phyloP scores from a whole-genome alignment of 2,329 filamentous ascomycete genomes.

The Neophaeococcomyces mojaviensis region DNA sequence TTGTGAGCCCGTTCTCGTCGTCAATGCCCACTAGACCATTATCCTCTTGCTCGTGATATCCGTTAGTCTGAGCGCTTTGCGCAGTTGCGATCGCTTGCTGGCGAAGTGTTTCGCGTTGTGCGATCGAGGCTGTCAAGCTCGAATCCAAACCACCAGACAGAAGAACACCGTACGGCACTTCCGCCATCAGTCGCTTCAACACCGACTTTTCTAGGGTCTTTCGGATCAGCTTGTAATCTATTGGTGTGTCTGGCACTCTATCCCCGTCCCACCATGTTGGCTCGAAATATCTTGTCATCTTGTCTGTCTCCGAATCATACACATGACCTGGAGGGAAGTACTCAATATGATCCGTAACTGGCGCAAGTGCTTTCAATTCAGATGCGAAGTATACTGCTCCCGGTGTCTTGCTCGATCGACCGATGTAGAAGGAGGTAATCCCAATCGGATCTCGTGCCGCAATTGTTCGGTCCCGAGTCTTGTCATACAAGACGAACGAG shows the following conservation, averaged over 20 bases:
- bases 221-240: slow-evolving; percentile 77
- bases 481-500: slow-evolving; percentile 97
- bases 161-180: slow-evolving; percentile 94
- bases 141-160: slow-evolving; percentile 94
- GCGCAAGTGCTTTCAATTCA: slow-evolving; percentile 86
- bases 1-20: slow-evolving; percentile 80
- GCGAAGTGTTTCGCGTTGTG: slow-evolving; percentile 81
- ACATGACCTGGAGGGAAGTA: slow-evolving; percentile 92
- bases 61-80: slow-evolving; percentile 38
- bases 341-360: slow-evolving; percentile 91
- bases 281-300: slow-evolving; percentile 80
- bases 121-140: slow-evolving; percentile 88
- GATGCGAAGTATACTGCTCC: slow-evolving; percentile 91
- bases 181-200: slow-evolving; percentile 94
- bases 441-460: slow-evolving; percentile 95
- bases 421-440: slow-evolving; percentile 95
- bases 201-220: slow-evolving; percentile 82
- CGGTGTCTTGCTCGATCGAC: slow-evolving; percentile 75
- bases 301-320: slow-evolving; percentile 86
- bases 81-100: slow-evolving; percentile 47
- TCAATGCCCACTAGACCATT: slow-evolving; percentile 86
- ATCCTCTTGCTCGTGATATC: slow-evolving; percentile 47
- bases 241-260: slow-evolving; percentile 67
- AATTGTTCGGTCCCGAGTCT: slow-evolving; percentile 82
- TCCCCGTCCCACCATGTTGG: slow-evolving; percentile 85